phyloP scores from a whole-genome alignment of 2,329 filamentous ascomycete species.

The Fusarium sp. region DNA sequence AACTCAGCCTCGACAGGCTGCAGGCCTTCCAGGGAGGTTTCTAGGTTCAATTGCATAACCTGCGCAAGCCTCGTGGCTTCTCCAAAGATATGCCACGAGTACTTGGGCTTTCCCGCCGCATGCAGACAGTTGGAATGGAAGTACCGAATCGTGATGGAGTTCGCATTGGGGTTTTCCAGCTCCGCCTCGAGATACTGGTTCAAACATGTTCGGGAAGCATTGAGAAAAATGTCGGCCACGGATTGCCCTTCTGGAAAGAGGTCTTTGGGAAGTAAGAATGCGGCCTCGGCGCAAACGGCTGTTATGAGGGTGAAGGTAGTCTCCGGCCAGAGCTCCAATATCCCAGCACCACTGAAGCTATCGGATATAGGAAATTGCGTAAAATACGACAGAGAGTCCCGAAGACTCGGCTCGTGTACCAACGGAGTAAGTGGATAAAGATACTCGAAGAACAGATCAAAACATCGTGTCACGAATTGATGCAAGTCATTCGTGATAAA shows the following conservation, averaged over 20 bases:
- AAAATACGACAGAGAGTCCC: constrained; percentile 54
- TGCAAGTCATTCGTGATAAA: constrained; percentile 46
- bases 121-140: constrained; percentile 62
- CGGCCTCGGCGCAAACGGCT: constrained; percentile 58
- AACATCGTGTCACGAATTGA: constrained; percentile 50
- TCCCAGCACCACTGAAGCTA: constrained; percentile 12
- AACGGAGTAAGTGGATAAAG: constrained; percentile 58
- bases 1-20: constrained; percentile 55
- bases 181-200: constrained; percentile 57
- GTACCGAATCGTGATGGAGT: constrained; percentile 59
- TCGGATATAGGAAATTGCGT: constrained; percentile 23
- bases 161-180: constrained; percentile 57
- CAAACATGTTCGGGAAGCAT: constrained; percentile 55
- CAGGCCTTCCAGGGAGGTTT: constrained; percentile 53
- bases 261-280: constrained; percentile 56
- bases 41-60: constrained; percentile 58
- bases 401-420: constrained; percentile 57
- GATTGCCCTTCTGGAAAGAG: constrained; percentile 56
- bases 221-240: constrained; percentile 55
- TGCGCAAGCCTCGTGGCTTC: constrained; percentile 58
- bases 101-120: constrained; percentile 57
- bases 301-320: constrained; percentile 58
- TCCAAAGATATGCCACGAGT: constrained; percentile 61
- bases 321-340: constrained; percentile 52
- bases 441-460: constrained; percentile 58